A percentile compares a stretch with the other conserved stretches of the same genome.
These are phyloP conservation scores for Phytophthora boehmeriae DNA, from an alignment of 352 stramenopile genomes.

Conservation along the genomic window DNA sequence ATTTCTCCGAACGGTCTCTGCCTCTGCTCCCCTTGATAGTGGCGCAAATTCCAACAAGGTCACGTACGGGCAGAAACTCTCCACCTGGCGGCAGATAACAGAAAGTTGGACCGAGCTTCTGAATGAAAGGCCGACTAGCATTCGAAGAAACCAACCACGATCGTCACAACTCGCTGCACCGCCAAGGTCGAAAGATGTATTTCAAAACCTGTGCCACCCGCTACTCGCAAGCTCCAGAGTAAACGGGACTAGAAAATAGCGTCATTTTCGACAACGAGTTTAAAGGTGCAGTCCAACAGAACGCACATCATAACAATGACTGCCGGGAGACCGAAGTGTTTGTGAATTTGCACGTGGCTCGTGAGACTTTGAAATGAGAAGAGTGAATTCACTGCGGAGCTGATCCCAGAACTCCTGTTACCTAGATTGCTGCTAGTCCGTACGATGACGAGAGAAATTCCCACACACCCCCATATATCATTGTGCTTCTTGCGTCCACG, in stretches of 20 bases:
- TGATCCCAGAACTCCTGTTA: conserved; percentile 12
- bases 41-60: conserved; percentile 19
- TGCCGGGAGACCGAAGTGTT: conserved; percentile 12
- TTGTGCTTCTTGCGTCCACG: conserved; percentile 13
- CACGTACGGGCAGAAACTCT: conserved; percentile 26
- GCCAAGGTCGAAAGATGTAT: conserved; percentile 18
- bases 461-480: conserved; percentile 9
- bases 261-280: conserved; percentile 13
- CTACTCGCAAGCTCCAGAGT: conserved; percentile 15
- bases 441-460: conserved; percentile 5
- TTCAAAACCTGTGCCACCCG: conserved; percentile 7
- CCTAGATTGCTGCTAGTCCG: conserved; percentile 5
- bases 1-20: too few species aligned
- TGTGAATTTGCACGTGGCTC: conserved; percentile 9
- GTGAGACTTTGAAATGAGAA: too few species aligned
- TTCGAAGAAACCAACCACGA: conserved; percentile 28
- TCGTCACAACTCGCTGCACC: conserved; percentile 28
- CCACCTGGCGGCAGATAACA: conserved; percentile 28
- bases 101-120: conserved; percentile 23
- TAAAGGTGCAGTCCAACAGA: conserved; percentile 2
- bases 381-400: conserved; percentile 6
- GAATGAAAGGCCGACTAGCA: conserved; percentile 22
- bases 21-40: too few species aligned
- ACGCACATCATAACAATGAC: conserved; percentile 18
- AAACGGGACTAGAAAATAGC: conserved; percentile 22